Evolutionary conservation across 2,329 filamentous ascomycete species (phyloP), one percentile per base, ranked within the genome.

Genomic region (Aspergillus sp.): DNA sequence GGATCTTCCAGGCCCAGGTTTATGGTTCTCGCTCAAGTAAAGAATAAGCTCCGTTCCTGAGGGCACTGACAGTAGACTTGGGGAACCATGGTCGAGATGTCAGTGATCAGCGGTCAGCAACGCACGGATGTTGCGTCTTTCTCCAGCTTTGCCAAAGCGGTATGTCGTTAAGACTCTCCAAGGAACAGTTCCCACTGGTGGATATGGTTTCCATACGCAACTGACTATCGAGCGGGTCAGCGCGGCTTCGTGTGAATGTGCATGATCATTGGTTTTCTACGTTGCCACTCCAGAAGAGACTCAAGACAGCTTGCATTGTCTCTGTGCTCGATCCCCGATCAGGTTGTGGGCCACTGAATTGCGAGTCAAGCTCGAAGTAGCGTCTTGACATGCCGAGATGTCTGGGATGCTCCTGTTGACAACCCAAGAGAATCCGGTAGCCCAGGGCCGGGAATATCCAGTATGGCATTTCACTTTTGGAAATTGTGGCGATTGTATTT

Each of bases 131-230:
- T 33, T 5, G 25, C 44, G 17, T 25, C 48, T 43, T 31, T 52
- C 21, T 49, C 50, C 33, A 52, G 48, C 37, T 37, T 31, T 52
- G 44, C 44, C 52, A 54, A 25, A 58, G 49, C 37, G 27, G 50
- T 54, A 21, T 21, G 35, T 46, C 17, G 47, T 45, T 52, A 60
- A 48, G 55, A 50, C 35, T 40, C 31, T 37, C n/a, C 44, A 44
- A 56, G 54, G 57, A 47, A 55, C 53, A 31, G 23, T 52, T 61
- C 58, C 58, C 58, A 67, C 61, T 64, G 59, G 61, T 12, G 52
- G 56, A 4, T 44, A 55, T 54, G 19, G 17, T 45, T 27, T 46
- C 54, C 46, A 46, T 46, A 41, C 31, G 45, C 46, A 19, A 12
- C 47, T 23, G 41, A 47, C 49, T 56, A 44, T 54, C 37, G 52